A percentile compares a stretch with the other conserved stretches of the same genome.
These are phyloP conservation scores for Nicotiana sylvestris DNA, from an alignment of 257 asterid species.

Conservation along the genomic window DNA sequence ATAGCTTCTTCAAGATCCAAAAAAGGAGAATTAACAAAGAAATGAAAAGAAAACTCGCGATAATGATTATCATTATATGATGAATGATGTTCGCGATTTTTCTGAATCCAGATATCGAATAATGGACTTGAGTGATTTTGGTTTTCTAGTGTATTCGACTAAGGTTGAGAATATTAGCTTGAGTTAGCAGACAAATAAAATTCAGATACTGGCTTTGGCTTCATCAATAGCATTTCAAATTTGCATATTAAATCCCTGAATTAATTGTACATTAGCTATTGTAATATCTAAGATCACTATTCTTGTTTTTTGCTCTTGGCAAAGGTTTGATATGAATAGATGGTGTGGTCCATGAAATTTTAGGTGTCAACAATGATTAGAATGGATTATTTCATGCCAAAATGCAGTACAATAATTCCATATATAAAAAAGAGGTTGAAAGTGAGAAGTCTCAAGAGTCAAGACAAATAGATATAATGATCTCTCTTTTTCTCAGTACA, in stretches of 20 bases:
- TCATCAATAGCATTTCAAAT: neutral
- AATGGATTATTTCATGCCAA: neutral
- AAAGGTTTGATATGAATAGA: neutral
- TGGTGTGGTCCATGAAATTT: neutral
- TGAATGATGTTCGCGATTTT: neutral
- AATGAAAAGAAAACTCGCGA: conserved; percentile 16
- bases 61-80: conserved; percentile 6
- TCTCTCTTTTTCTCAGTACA: neutral
- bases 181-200: neutral
- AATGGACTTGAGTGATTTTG: neutral
- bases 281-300: neutral
- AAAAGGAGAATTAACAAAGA: conserved; percentile 19
- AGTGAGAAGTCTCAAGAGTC: neutral
- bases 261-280: neutral
- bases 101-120: neutral
- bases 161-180: neutral
- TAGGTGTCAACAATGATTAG: neutral
- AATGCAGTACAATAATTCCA: neutral
- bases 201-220: neutral
- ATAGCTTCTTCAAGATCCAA: conserved; percentile 34
- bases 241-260: neutral
- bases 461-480: neutral
- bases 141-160: neutral
- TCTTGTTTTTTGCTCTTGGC: neutral
- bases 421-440: neutral